Conservation (phyloP, 208 protist species). For the Trypanosoma cruzi region DNA sequence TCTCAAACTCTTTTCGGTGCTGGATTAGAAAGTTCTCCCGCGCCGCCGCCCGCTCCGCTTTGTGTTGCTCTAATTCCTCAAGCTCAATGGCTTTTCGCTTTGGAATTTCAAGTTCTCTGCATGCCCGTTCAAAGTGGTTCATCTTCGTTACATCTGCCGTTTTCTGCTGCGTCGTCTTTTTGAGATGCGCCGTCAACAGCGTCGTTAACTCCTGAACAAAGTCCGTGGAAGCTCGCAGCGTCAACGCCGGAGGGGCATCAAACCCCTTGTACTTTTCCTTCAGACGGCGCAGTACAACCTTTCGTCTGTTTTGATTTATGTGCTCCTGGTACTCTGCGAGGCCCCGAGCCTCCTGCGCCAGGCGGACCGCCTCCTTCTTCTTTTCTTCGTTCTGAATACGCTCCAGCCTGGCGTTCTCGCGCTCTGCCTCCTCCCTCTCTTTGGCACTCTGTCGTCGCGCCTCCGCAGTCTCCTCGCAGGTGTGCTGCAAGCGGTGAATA, state of each 20-base stretch:
- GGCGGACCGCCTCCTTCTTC: slow-evolving; percentile 42
- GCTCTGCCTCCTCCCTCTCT: slow-evolving; percentile 35
- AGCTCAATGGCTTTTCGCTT: slow-evolving; percentile 56
- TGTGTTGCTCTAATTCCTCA: slow-evolving; percentile 50
- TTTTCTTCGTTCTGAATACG: slow-evolving; percentile 52
- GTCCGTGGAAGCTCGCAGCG: slow-evolving; percentile 44
- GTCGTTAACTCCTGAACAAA: slow-evolving; percentile 79
- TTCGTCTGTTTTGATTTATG: slow-evolving; percentile 59
- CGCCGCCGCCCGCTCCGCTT: slow-evolving; percentile 51
- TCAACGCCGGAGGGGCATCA: slow-evolving; percentile 51
- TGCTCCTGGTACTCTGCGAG: slow-evolving; percentile 60
- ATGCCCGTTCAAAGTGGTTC: slow-evolving; percentile 77
- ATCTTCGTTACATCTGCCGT: slow-evolving; percentile 54
- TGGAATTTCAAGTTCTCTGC: slow-evolving; percentile 72
- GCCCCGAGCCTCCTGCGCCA: slow-evolving; percentile 44
- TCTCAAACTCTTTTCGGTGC: slow-evolving; percentile 84
- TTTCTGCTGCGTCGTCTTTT: slow-evolving; percentile 44
- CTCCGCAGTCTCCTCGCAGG: slow-evolving; percentile 38
- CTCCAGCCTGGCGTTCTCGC: slow-evolving; percentile 38
- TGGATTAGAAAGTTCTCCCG: slow-evolving; percentile 71
- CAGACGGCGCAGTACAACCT: slow-evolving; percentile 61
- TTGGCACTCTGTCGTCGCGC: slow-evolving; percentile 36
- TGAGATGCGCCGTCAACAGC: slow-evolving; percentile 55
- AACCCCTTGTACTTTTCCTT: slow-evolving; percentile 79
- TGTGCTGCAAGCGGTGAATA: slow-evolving; percentile 47